phyloP scores from a whole-genome alignment of 768 basidiomycete species.

The Suillus subaureus region DNA sequence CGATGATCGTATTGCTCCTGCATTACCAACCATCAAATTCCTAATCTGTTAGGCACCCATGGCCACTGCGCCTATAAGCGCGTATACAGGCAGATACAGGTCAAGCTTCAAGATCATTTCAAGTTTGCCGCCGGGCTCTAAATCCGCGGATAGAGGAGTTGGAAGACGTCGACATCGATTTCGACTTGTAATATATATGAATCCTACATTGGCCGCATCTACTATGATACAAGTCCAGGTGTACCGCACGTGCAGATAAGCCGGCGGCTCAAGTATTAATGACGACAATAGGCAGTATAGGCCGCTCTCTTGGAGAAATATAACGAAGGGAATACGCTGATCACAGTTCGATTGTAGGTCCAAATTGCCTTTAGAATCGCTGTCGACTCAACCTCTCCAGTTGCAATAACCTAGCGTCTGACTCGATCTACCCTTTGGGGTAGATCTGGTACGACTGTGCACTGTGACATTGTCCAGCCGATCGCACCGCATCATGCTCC shows the following conservation, averaged over 20 bases:
- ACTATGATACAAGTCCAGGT: not conserved
- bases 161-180: not conserved
- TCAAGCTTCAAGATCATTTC: not conserved
- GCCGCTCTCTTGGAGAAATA: not conserved
- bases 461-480: not conserved
- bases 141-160: not conserved
- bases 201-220: not conserved
- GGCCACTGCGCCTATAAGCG: not conserved
- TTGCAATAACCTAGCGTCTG: not conserved
- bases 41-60: not conserved
- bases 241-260: not conserved
- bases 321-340: not conserved
- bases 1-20: not conserved
- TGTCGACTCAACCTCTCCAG: not conserved
- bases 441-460: not conserved
- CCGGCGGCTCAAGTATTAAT: not conserved
- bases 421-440: not conserved
- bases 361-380: not conserved
- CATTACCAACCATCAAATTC: conserved; percentile 1
- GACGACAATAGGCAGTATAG: not conserved
- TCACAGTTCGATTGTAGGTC: not conserved
- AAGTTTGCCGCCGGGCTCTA: not conserved
- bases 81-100: not conserved
- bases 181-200: not conserved
- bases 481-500: not conserved